Percentiles rank a stretch among this genome's conserved stretches.
Evolutionary conservation across 1,284 basidiomycete genomes (phyloP).

Genomic region (Papiliotrema flavescens): DNA sequence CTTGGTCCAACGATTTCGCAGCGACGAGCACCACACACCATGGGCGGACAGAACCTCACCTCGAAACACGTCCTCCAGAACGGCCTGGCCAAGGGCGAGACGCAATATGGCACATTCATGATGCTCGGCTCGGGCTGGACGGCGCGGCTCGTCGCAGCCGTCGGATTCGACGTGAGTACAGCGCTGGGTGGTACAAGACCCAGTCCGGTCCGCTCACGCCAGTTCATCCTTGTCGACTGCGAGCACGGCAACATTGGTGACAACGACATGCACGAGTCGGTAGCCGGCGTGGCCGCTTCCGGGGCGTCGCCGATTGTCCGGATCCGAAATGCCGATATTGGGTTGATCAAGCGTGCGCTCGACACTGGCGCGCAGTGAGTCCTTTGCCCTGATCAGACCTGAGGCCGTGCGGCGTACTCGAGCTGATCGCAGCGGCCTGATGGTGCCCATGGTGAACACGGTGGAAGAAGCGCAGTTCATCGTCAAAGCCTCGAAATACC

Average conservation of each 20-base stretch:
- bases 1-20: too few species aligned
- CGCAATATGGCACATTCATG: not conserved
- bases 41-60: not conserved
- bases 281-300: slow-evolving; percentile 26
- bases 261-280: slow-evolving; percentile 34
- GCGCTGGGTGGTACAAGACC: too few species aligned
- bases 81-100: not conserved
- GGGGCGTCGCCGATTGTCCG: slow-evolving; percentile 31
- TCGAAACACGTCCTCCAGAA: not conserved
- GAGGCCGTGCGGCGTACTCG: not conserved
- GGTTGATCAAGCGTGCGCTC: slow-evolving; percentile 32
- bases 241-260: slow-evolving; percentile 36
- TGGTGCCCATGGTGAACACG: slow-evolving; percentile 35
- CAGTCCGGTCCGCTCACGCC: too few species aligned
- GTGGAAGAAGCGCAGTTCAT: slow-evolving; percentile 27
- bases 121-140: not conserved
- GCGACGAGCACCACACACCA: too few species aligned
- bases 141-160: not conserved
- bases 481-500: slow-evolving; percentile 32
- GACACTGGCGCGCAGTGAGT: slow-evolving; percentile 40
- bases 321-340: slow-evolving; percentile 20
- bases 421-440: slow-evolving; percentile 22
- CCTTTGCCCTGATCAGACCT: not conserved
- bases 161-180: not conserved
- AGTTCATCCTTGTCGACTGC: slow-evolving; percentile 29